Percentiles rank a stretch among this genome's conserved stretches.
Evolutionary conservation across 805 yeast species (phyloP).

Genomic region (Wickerhamomyces tratensis): DNA sequence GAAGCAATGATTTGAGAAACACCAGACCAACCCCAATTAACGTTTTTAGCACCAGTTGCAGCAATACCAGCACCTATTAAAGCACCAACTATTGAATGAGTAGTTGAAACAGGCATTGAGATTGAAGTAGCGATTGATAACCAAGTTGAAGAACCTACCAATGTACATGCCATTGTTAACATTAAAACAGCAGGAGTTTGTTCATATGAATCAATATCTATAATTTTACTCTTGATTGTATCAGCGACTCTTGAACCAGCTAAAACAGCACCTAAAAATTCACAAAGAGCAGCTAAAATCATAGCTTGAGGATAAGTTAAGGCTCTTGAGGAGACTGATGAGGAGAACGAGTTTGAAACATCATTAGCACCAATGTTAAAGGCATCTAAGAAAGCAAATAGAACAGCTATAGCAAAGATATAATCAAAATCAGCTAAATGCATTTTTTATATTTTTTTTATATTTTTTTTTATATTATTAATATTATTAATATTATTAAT

Average conservation of each 20-base stretch:
- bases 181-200: slow-evolving; percentile 60
- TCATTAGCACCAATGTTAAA: slow-evolving; percentile 79
- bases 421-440: slow-evolving; percentile 40
- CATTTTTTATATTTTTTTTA: no score
- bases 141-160: slow-evolving; percentile 68
- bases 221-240: slow-evolving; percentile 58
- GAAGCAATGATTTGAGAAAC: slow-evolving; percentile 67
- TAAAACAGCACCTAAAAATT: slow-evolving; percentile 64
- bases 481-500: no score
- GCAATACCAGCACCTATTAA: slow-evolving; percentile 70
- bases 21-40: slow-evolving; percentile 72
- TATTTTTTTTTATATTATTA: no score
- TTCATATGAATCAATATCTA: slow-evolving; percentile 38
- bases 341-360: slow-evolving; percentile 74
- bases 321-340: slow-evolving; percentile 64
- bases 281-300: slow-evolving; percentile 61
- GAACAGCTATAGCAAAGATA: slow-evolving; percentile 56
- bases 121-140: slow-evolving; percentile 53
- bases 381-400: slow-evolving; percentile 71
- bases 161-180: slow-evolving; percentile 69
- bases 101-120: slow-evolving; percentile 76
- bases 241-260: slow-evolving; percentile 70
- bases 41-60: slow-evolving; percentile 49
- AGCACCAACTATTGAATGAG: slow-evolving; percentile 73
- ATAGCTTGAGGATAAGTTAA: slow-evolving; percentile 68